Percentiles rank a stretch among this genome's conserved stretches.
Evolutionary conservation across 129 eudicot species (phyloP).

Genomic region (Chrysanthemum lavandulifolium): DNA sequence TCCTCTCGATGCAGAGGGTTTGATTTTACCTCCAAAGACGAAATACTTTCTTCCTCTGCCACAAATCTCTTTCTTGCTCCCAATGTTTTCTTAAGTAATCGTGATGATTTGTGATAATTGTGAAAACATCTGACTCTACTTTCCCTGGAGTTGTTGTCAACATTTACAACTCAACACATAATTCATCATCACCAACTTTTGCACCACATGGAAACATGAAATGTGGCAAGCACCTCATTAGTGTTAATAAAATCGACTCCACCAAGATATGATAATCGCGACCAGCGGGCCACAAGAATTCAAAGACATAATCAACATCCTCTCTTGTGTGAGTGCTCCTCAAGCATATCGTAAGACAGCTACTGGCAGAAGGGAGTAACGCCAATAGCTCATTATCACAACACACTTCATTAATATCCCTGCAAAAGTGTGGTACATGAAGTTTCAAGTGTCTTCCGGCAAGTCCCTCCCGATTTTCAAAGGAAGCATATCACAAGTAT

Average conservation of each 20-base stretch:
- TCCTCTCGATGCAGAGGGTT: too few relatives aligned
- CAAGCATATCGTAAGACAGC: conserved; percentile 18
- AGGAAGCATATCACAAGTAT: not conserved
- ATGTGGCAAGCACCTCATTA: not conserved
- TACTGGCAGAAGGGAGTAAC: not conserved
- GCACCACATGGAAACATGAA: conserved; percentile 1
- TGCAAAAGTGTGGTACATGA: not conserved
- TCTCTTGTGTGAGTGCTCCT: not conserved
- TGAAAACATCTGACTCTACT: too few relatives aligned
- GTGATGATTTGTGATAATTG: not conserved
- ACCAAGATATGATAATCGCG: not conserved
- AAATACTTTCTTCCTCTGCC: too few relatives aligned
- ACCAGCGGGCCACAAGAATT: not conserved
- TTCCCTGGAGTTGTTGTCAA: not conserved
- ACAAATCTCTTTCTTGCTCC: too few relatives aligned
- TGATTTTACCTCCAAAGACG: too few relatives aligned
- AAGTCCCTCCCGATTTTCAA: not conserved
- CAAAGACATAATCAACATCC: conserved; percentile 1
- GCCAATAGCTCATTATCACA: not conserved
- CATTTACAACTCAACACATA: not conserved
- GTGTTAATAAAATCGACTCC: not conserved
- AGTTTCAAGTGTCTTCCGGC: conserved; percentile 1
- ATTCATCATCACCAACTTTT: not conserved
- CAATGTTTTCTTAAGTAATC: not conserved
- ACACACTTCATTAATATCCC: not conserved